Base-by-base conservation (phyloP, 352 stramenopile genomes). In the Pythium angustatum region DNA sequence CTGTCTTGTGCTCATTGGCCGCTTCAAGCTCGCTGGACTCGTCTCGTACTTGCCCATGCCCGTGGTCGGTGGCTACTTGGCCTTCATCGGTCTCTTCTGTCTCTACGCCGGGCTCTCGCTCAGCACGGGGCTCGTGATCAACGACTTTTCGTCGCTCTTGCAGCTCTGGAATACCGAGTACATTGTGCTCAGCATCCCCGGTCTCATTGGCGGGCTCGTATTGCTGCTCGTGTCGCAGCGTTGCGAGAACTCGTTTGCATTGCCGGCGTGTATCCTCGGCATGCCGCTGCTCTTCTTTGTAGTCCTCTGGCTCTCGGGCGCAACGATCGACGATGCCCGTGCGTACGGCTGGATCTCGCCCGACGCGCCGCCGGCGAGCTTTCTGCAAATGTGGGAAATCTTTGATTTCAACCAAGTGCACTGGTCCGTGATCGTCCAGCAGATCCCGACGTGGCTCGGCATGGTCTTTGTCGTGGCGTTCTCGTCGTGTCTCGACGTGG, bases 401-500 rank as follows among this genome's bases (percentile, higher is more conserved):
- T 96, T 98, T 65, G 85, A 98, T 64, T 97, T 98, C 56, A 65
- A 71, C 26, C 79, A 94, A 53, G 90, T 99, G 24, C 68, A 97
- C 64, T 98, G 94, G 68, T 94, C 79, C 60, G 76, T 85, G 33
- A 64, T 99, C 24, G 94, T 94, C 21, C 75, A 79, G 33, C 84
- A 99, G 58, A 58, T 98, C 26, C 85, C 94, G 10, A 98, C 92
- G 45, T 91, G 96, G 72, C 58, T 99, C 19, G 62, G 91, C 8
- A 99, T 99, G 96, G 96, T 97, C 56, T 97, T 98, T 68, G 96
- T 99, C 7, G 97, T 99, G 6, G 93, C 96, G 0, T 98, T 99
- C 64, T 98, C 90, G 14, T 98, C 92, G 22, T 99, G 87, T 45
- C 76, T 99, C 7, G 97, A 99, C 74, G 90, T 99, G 15, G 96